Conservation (phyloP, 352 stramenopile genomes). For the Pythium periplocum region DNA sequence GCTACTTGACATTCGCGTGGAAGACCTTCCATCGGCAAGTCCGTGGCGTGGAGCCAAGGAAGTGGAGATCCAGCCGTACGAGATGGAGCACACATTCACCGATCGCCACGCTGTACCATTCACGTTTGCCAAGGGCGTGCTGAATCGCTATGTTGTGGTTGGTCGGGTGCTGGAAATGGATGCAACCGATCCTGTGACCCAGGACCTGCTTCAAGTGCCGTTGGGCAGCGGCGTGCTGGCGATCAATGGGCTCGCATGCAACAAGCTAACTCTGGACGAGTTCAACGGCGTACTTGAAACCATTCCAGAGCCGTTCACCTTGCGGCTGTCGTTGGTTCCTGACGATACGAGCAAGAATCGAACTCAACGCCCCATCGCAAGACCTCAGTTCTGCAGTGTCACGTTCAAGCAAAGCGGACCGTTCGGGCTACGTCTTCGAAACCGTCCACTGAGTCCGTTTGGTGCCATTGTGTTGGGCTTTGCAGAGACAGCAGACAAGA, state of each 20-base stretch:
- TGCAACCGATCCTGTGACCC: neutral
- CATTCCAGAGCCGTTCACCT: constrained; percentile 42
- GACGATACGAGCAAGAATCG: constrained; percentile 57
- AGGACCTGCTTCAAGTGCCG: constrained; percentile 39
- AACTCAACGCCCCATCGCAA: constrained; percentile 38
- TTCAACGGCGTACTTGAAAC: constrained; percentile 46
- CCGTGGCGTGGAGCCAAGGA: constrained; percentile 75
- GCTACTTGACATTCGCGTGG: constrained; percentile 69
- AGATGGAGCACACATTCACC: constrained; percentile 57
- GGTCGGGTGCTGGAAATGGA: constrained; percentile 42
- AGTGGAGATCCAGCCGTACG: constrained; percentile 60
- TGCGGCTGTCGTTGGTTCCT: constrained; percentile 62
- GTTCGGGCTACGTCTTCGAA: constrained; percentile 71
- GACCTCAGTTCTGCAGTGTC: constrained; percentile 49
- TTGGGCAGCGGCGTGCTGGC: constrained; percentile 59
- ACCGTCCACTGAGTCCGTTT: constrained; percentile 55
- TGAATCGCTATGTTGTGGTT: constrained; percentile 69
- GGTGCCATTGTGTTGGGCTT: constrained; percentile 80
- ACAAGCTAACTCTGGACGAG: constrained; percentile 69
- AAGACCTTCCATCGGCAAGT: constrained; percentile 70
- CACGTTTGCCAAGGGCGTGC: constrained; percentile 55
- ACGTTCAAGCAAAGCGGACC: constrained; percentile 68
- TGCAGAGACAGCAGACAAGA: constrained; percentile 35
- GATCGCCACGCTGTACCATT: constrained; percentile 51
- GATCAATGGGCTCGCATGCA: constrained; percentile 72